Base-by-base conservation (phyloP, 129 eudicot species). In the Flaveria sonorensis region DNA sequence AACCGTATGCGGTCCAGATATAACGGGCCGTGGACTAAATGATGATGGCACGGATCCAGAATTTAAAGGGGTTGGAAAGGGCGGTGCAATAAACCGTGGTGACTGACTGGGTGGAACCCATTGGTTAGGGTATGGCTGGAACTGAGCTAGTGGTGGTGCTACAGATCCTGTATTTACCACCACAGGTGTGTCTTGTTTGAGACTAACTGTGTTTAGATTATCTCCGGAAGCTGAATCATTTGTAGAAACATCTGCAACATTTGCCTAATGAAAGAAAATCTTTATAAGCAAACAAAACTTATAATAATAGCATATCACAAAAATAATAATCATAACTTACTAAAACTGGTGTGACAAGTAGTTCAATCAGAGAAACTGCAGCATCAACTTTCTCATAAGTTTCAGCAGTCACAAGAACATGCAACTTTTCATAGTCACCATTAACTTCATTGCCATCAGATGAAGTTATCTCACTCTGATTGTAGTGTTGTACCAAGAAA, bases 301-400 rank as follows among this genome's bases (percentile, higher is more conserved):
- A 51, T 50, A n/a, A 3, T 30, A 6, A 55, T 53, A 74, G 24
- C 14, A 28, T 20, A 43, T 14, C 10, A 3, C 21, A 18, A 62
- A 74, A 21, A 2, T 23, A 24, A 71, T 0, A 15, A 10, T 52
- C 80, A 15, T 4, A 64, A 81, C 98, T 83, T 76, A 94, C 98
- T 13, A 89, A 73, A 81, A 91, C 93, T 57, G 97, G 90, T 57
- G 81, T 86, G 78, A 91, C 78, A 24, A 94, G 86, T 81, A 94
- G 57, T 79, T 91, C 98, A 18, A 94, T 81, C 47, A 94, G 71
- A 62, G 90, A 88, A 82, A 92, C 92, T 24, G 98, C 98, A 43
- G 90, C 89, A 86, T 94, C 98, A 85, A 94, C 85, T 79, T 91
- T 94, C 69, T 91, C 97, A 40, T 86, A 91, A 19, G 93, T 85